Evolutionary conservation across 148 eudicot species (phyloP).

Genomic region (Bassia scoparia): DNA sequence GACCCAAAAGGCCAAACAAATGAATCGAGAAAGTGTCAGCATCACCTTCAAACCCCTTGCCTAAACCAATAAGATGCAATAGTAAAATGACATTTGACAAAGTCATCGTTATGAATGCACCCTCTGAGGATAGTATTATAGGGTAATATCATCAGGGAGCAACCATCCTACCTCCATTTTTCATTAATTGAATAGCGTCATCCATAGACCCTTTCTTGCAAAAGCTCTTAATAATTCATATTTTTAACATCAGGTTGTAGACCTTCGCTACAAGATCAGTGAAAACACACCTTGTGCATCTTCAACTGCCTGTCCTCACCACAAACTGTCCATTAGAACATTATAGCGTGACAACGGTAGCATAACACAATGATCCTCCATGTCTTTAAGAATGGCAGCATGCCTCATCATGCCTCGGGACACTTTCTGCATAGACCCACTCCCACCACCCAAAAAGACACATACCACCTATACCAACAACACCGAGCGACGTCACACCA

Average conservation of each 20-base stretch:
- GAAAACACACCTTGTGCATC: conserved; percentile 2
- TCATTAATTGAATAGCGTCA: conserved; percentile 12
- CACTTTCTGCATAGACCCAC: neutral
- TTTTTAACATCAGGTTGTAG: conserved; percentile 1
- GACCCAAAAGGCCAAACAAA: neutral
- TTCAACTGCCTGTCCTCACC: neutral
- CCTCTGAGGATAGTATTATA: conserved; percentile 19
- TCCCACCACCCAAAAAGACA: neutral
- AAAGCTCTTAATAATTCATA: conserved; percentile 12
- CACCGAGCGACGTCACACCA: neutral
- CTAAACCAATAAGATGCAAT: neutral
- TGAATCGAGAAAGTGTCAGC: neutral
- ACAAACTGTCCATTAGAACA: conserved; percentile 1
- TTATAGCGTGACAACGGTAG: neutral
- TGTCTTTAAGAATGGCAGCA: neutral
- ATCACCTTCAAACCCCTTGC: neutral
- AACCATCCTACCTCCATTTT: conserved; percentile 13
- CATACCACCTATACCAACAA: too few relatives aligned
- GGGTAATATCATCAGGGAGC: neutral
- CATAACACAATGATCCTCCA: neutral
- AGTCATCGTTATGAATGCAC: neutral
- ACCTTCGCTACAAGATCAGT: neutral
- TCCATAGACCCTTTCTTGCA: conserved; percentile 6
- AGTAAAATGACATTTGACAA: neutral
- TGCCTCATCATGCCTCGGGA: neutral